A percentile compares a stretch with the other conserved stretches of the same genome.
These are phyloP conservation scores for Jacaranda copaia DNA, from an alignment of 257 asterid genomes.

Conservation along the genomic window DNA sequence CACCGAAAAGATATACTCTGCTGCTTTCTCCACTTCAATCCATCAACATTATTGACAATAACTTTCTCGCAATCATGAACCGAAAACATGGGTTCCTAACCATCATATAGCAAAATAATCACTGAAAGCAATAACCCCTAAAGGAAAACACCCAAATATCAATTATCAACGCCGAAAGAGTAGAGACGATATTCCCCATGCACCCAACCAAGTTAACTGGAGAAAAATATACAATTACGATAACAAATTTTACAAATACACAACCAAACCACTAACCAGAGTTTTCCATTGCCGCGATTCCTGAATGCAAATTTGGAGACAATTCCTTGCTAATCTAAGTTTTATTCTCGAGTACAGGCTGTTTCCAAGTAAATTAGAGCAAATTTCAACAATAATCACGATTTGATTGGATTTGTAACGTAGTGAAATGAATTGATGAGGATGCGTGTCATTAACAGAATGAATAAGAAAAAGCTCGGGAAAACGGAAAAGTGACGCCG, in stretches of 20 bases:
- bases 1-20: not conserved
- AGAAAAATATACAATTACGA: not conserved
- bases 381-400: not conserved
- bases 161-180: not conserved
- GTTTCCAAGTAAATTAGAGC: not conserved
- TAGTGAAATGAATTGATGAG: too few relatives aligned
- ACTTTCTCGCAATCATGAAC: not conserved
- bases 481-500: not conserved
- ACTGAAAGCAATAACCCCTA: not conserved
- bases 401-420: too few relatives aligned
- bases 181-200: not conserved
- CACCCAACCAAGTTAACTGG: not conserved
- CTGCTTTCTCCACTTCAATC: not conserved
- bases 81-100: not conserved
- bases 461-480: not conserved
- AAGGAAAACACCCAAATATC: not conserved
- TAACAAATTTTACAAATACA: not conserved
- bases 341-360: not conserved
- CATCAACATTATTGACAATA: not conserved
- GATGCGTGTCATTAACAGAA: not conserved
- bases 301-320: not conserved
- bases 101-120: not conserved
- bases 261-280: not conserved
- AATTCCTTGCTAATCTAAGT: not conserved
- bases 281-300: not conserved